Evolutionary conservation across 495 filamentous ascomycete genomes (phyloP), one percentile per base, ranked within the genome.

Genomic region (Echria macrotheca): DNA sequence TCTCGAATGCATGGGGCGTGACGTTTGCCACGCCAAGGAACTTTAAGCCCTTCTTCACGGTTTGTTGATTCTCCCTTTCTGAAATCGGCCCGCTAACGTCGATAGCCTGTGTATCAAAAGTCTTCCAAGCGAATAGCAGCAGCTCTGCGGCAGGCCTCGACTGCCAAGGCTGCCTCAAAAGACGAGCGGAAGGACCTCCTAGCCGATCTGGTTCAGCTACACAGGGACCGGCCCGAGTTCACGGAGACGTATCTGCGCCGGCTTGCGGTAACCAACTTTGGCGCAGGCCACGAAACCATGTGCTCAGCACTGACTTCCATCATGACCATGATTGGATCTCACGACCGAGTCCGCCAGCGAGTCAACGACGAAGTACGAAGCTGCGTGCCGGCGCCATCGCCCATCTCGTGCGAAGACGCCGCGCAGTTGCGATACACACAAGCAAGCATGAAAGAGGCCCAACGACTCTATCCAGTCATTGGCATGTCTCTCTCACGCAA

Each of bases 371-470:
- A 74, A 40, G 52, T 70, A 2, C 24, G 31, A 37, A 12, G 22
- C 10, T 32, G n/a, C 0, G 12, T 47, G 18, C 2, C 39, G 2
- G 40, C 15, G 2, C 10, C 3, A 23, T 15, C 4, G 17, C 4
- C 10, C 11, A 25, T 38, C 3, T 17, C 41, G 18, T 47, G 42
- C 26, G 43, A 52, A 12, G 21, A 47, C 18, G 45, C 44, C 0
- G 22, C 3, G 0, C 35, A 28, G 1, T 11, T 82, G 6, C 68
- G 60, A 1, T 86, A 84, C 53, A 75, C 82, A 7, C 71, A 78
- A 28, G 79, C 84, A 0, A 69, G 73, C 9, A 73, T 86, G 53
- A 81, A 81, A 49, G 84, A 88, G 57, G 68, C 76, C 0, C 74
- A 84, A 52, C 74, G 83, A 0, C 44, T 85, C 4, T 70, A 83